Evolutionary conservation across 805 yeast genomes (phyloP).

Genomic region (Candida silvatica): DNA sequence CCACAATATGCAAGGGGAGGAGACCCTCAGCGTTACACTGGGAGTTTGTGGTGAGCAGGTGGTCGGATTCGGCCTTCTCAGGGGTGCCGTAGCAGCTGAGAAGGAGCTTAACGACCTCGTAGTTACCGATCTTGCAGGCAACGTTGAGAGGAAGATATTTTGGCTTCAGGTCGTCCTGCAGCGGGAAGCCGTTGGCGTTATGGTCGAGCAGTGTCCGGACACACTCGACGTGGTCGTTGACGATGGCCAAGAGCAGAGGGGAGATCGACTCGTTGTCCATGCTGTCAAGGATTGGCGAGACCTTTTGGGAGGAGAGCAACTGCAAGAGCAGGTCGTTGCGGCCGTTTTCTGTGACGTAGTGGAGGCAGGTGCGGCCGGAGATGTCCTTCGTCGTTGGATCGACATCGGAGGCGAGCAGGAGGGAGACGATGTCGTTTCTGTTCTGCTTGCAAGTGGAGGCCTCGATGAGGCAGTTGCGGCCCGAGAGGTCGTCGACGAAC

Average conservation of each 20-base stretch:
- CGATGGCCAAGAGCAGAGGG: conserved; percentile 74
- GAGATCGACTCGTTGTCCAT: conserved; percentile 73
- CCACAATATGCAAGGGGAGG: conserved; percentile 79
- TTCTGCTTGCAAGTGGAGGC: conserved; percentile 27
- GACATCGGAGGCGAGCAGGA: conserved; percentile 16
- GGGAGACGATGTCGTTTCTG: conserved; percentile 17
- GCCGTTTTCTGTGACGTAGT: conserved; percentile 69
- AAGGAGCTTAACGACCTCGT: conserved; percentile 56
- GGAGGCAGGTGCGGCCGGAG: conserved; percentile 76
- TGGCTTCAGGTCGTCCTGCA: conserved; percentile 40
- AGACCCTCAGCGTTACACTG: conserved; percentile 83
- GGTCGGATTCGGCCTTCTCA: conserved; percentile 19
- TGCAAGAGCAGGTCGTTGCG: conserved; percentile 32
- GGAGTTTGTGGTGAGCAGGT: conserved; percentile 30
- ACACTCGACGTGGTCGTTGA: conserved; percentile 50
- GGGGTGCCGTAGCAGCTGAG: conserved; percentile 29
- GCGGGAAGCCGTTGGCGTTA: conserved; percentile 41
- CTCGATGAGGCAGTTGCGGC: conserved; percentile 73
- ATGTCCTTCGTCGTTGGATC: conserved; percentile 40
- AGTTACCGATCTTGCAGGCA: conserved; percentile 83
- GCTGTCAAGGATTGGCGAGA: conserved; percentile 30
- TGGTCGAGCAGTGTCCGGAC: conserved; percentile 40
- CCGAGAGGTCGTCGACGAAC: conserved; percentile 62
- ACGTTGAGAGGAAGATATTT: conserved; percentile 72
- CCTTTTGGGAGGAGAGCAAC: conserved; percentile 17